Evolutionary conservation across 441 rosid species (phyloP).

Genomic region (Pelargonium fulgidum): DNA sequence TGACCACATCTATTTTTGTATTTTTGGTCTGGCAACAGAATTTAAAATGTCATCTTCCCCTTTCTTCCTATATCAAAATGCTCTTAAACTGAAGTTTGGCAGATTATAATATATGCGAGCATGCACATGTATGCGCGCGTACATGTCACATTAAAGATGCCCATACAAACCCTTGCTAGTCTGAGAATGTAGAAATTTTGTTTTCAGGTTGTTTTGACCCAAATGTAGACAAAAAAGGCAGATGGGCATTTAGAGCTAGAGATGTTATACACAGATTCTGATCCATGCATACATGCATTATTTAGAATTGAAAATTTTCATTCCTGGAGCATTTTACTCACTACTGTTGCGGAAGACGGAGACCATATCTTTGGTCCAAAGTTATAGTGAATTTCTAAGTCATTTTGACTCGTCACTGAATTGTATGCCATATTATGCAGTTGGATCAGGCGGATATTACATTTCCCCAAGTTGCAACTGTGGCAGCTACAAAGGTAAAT

Average conservation of each 20-base stretch:
- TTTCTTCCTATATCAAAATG: not conserved
- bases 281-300: not conserved
- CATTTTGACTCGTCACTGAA: slow-evolving; percentile 10
- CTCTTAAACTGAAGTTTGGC: not conserved
- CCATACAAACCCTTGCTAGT: not conserved
- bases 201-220: not conserved
- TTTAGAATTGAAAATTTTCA: not conserved
- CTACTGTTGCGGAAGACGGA: not conserved
- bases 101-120: too few relatives aligned
- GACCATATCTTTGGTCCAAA: not conserved
- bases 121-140: too few relatives aligned
- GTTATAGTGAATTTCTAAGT: not conserved
- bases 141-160: not conserved
- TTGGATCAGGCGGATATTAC: slow-evolving; percentile 56
- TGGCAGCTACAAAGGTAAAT: slow-evolving; percentile 45
- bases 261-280: not conserved
- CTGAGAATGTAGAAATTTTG: not conserved
- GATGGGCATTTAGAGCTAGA: not conserved
- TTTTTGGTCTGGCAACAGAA: not conserved
- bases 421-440: slow-evolving; percentile 38
- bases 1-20: slow-evolving; percentile 20
- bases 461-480: slow-evolving; percentile 42
- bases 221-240: not conserved
- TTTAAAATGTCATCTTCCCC: not conserved
- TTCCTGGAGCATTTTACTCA: not conserved